phyloP scores from a whole-genome alignment of 371 early-diverging fungal genomes.

The Rhizopus microsporus region DNA sequence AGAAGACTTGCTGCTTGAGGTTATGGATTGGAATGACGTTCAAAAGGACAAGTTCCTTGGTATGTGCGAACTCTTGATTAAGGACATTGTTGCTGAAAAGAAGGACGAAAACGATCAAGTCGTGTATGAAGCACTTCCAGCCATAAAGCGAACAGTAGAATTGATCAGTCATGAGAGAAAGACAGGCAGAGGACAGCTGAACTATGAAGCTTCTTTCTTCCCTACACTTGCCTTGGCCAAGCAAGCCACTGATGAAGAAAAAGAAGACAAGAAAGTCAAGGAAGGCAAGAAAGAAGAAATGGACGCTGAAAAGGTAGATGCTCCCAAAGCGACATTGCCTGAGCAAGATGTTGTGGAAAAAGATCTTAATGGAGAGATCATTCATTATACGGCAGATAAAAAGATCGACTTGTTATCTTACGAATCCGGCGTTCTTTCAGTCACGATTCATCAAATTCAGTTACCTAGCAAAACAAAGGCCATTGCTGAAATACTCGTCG shows the following conservation, averaged over 20 bases:
- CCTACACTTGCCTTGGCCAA: conserved; percentile 62
- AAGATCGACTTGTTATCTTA: conserved; percentile 26
- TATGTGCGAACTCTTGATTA: conserved; percentile 34
- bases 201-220: conserved; percentile 63
- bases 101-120: conserved; percentile 22
- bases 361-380: conserved; percentile 33
- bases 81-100: conserved; percentile 25
- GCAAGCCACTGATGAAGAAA: conserved; percentile 27
- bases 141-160: conserved; percentile 54
- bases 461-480: conserved; percentile 21
- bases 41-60: conserved; percentile 66
- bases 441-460: conserved; percentile 30
- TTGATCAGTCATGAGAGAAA: conserved; percentile 58
- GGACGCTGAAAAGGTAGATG: conserved; percentile 6
- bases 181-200: conserved; percentile 56
- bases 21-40: conserved; percentile 70
- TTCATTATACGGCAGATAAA: conserved; percentile 25
- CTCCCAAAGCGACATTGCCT: neutral
- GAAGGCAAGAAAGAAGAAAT: neutral
- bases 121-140: conserved; percentile 32
- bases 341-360: conserved; percentile 8
- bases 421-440: conserved; percentile 29
- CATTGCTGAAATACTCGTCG: conserved; percentile 31
- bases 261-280: conserved; percentile 5
- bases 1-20: conserved; percentile 67